Evolutionary conservation across 768 basidiomycete genomes (phyloP), one percentile per base, ranked within the genome.

Genomic region (Xerocomellus amylosporus): DNA sequence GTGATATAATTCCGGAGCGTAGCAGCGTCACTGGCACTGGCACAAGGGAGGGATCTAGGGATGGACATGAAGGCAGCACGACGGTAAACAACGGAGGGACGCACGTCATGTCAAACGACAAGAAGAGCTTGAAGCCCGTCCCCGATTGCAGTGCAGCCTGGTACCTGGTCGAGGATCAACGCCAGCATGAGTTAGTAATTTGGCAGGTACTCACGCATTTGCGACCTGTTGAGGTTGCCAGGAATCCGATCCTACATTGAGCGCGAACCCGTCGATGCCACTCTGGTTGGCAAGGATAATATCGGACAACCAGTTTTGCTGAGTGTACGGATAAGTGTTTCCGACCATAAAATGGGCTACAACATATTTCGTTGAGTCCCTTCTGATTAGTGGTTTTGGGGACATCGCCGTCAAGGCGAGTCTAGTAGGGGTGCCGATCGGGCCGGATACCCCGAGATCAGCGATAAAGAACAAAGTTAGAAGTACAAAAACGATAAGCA

Each of bases 21-120:
- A 31, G 73, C 69, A 5, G 79, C 86, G 50, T 88, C 79, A 15
- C 60, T 63, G 20, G 76, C 58, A 15, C 75, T 74, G 8, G 63
- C 65, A 58, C 87, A 86, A 6, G 84, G 79, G 44, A 86, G 68
- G 4, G 79, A 79, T 5, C 84, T 86, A 38, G 28, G 6, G 45
- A 24, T 19, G 20, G 48, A 44, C 42, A 43, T 58, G 26, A 47
- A 37, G 24, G 46, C 34, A 38, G 8, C 5, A 47, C 36, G 2
- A 38, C 30, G n/a, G 43, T 13, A 22, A 31, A 51, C 5, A 38
- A 41, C 4, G 37, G 46, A 24, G 46, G 46, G 22, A 78, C 77
- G 60, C 61, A 87, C 84, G 83, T 73, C 89, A 89, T 90, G 63
- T 92, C 90, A 46, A 91, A 80, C 14, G 86, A 89, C 55, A 91